Conservation (phyloP, 2,329 filamentous ascomycete species). For the Aspergillus pseudotamarii region DNA sequence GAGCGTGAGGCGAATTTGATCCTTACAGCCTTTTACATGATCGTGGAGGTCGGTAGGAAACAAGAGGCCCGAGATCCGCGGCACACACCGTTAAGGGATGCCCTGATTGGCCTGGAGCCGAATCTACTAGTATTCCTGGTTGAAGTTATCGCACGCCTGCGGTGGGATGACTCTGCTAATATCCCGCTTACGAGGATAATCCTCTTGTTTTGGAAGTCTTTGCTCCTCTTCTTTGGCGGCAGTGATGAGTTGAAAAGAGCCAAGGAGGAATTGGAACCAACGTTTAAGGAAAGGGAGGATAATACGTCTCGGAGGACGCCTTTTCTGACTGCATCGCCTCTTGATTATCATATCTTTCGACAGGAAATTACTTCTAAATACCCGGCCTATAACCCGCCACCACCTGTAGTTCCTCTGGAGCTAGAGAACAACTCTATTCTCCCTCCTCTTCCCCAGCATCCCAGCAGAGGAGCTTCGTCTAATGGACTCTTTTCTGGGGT, state of each 20-base stretch:
- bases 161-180: constrained; percentile 66
- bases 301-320: constrained; percentile 64
- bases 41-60: constrained; percentile 45
- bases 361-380: constrained; percentile 98
- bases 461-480: constrained; percentile 61
- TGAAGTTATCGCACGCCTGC: constrained; percentile 66
- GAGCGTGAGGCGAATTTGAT: constrained; percentile 47
- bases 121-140: constrained; percentile 73
- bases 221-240: constrained; percentile 83
- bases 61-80: constrained; percentile 32
- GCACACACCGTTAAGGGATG: constrained; percentile 30
- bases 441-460: constrained; percentile 78
- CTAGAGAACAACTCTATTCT: constrained; percentile 88
- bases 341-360: constrained; percentile 95
- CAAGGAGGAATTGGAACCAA: constrained; percentile 67
- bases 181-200: constrained; percentile 70
- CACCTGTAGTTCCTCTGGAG: constrained; percentile 79
- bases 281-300: constrained; percentile 51
- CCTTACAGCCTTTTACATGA: constrained; percentile 47
- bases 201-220: constrained; percentile 87
- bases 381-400: constrained; percentile 90
- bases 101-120: constrained; percentile 62
- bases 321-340: constrained; percentile 86
- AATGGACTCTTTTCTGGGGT: constrained; percentile 64
- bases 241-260: constrained; percentile 70